A percentile compares a stretch with the other conserved stretches of the same genome.
Conservation (phyloP, 495 filamentous ascomycete species). For the Bacidia gigantensis region DNA sequence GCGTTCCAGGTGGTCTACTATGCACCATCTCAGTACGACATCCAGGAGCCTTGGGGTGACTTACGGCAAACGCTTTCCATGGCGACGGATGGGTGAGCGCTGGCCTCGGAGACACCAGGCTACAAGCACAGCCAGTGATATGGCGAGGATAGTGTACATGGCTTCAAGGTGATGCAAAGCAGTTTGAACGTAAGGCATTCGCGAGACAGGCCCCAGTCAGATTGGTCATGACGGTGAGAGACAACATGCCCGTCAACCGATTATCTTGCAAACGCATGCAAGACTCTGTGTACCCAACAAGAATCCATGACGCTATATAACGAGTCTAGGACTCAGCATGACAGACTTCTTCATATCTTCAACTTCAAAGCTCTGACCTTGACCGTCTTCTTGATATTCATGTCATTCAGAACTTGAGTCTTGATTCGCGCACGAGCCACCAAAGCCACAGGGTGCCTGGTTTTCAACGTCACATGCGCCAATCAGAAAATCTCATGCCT, state of each 20-base stretch:
- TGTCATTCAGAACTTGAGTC: too few relatives aligned
- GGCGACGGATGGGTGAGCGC: conserved; percentile 14
- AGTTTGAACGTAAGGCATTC: too few relatives aligned
- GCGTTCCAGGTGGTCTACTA: conserved; percentile 37
- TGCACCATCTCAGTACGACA: neutral
- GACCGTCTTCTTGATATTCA: too few relatives aligned
- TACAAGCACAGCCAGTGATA: neutral
- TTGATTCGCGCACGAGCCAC: neutral
- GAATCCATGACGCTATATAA: neutral
- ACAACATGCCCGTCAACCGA: too few relatives aligned
- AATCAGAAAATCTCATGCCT: neutral
- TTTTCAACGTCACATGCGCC: neutral
- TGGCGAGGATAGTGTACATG: conserved; percentile 11
- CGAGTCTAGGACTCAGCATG: neutral
- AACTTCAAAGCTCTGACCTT: too few relatives aligned
- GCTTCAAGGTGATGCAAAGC: neutral
- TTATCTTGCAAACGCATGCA: neutral
- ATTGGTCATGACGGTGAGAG: too few relatives aligned
- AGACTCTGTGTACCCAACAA: neutral
- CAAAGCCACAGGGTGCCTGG: neutral
- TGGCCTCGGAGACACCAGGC: conserved; percentile 19
- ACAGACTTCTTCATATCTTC: neutral
- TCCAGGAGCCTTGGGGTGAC: neutral
- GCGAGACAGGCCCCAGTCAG: too few relatives aligned
- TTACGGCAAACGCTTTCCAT: conserved; percentile 17